Base-by-base conservation (phyloP, 1,139 yeast genomes). In the Candida sanyaensis region DNA sequence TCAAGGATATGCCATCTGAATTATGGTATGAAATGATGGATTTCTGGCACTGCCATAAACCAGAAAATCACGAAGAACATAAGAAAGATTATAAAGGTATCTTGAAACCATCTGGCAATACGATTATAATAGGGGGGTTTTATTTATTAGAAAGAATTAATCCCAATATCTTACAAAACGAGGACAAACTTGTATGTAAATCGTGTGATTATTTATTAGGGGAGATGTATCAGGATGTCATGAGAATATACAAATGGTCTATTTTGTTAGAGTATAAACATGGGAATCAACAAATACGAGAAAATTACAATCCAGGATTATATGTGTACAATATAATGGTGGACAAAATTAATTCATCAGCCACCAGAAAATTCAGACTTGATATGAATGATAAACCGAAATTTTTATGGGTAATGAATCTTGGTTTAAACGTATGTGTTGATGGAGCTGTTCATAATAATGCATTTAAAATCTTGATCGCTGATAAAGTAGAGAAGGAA, bases 31-130 rank as follows among this genome's bases (percentile, higher is more conserved):
- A 93, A 62, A 73, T 93, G 79, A 88, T 93, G 96, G 98, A 93
- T 52, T 88, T 87, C 55, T 93, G 99, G 99, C 98, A 93, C 64
- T 93, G 99, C 62, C 98, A 93, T 63, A 91, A 91, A 61, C 98
- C 99, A 0, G 71, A 73, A 23, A 64, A 69, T 34, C 61, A 67
- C 23, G 50, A 52, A 7, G 47, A 42, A 12, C 52, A 49, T 23
- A 51, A 42, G 29, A 67, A 66, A 42, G 55, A 61, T 42, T 73
- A 72, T 55, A 56, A 62, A 36, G 71, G 72, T 12, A 61, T 66
- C 1, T 64, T 88, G 46, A 66, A 62, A 12, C 90, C 95, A 0
- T 52, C 55, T 26, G 52, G 60, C 0, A 61, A 68, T 4, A 68
- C 75, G 1, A 65, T 84, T 3, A 68, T 84, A 2, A 75, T 84